Base-by-base conservation (phyloP, 116 monocot genomes). In the Trichopus zeylanicus region DNA sequence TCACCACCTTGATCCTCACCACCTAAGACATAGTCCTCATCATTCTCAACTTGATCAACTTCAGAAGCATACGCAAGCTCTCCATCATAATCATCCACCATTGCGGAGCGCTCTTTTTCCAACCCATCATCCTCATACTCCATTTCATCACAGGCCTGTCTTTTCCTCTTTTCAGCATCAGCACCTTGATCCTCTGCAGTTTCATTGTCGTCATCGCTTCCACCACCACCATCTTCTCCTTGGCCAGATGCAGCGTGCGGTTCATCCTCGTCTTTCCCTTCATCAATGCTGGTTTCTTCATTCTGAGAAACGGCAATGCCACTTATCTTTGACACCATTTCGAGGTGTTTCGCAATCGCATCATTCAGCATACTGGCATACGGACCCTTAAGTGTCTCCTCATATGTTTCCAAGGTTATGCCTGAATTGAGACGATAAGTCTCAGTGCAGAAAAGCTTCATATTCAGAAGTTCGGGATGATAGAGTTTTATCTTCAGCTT, bases 61-160 rank as follows among this genome's bases (percentile, higher is more conserved):
- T 78, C 82, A 77, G 53, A 63, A 26, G 59, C 82, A 33, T 71
- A 73, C 42, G 61, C 37, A 18, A 23, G 6, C 16, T 67, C 78
- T 29, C 31, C 82, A 47, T 73, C 62, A 31, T 78, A 62, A 23
- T 78, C 78, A 47, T 65, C 53, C 13, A 12, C 67, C 24, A 31
- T 34, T 19, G 25, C 29, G 11, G 55, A 24, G 7, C 20, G 55
- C 56, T 81, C 72, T 19, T 70, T 71, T 59, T 75, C 78, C 13
- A 68, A n/a, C n/a, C n/a, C n/a, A 51, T 65, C 82, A 71, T 97
- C 97, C 10, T 97, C 97, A 73, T 97, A 97, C 34, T 97, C 97
- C 55, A 97, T 63, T 72, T 97, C 97, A 67, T 97, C 97, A 62
- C 30, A 75, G 27, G 31, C 57, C 56, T 80, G 91, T 57, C 47